Evolutionary conservation across 352 stramenopile genomes (phyloP).

Genomic region (Pythium biforme): DNA sequence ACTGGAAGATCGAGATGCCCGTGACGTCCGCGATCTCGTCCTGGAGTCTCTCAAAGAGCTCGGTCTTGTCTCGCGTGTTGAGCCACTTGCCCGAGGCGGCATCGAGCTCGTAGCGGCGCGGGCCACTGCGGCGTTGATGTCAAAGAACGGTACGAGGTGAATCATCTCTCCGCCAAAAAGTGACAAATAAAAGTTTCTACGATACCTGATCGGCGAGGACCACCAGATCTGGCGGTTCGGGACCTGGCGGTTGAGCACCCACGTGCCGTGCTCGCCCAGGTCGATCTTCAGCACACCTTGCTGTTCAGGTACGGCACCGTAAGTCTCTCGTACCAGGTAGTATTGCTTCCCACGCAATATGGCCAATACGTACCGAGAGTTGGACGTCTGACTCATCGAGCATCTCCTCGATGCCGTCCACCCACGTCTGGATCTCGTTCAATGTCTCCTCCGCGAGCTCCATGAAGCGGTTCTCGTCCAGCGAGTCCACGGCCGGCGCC

Average conservation of each 20-base stretch:
- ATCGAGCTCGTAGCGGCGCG: slow-evolving; percentile 90
- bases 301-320: no score
- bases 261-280: slow-evolving; percentile 92
- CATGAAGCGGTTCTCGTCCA: slow-evolving; percentile 80
- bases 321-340: no score
- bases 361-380: slow-evolving; percentile 59
- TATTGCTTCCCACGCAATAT: no score
- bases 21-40: slow-evolving; percentile 77
- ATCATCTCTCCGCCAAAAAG: no score
- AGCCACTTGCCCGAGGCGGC: slow-evolving; percentile 62
- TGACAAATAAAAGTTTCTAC: background rate
- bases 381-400: slow-evolving; percentile 82
- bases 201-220: slow-evolving; percentile 93
- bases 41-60: slow-evolving; percentile 71
- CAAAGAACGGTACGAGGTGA: background rate
- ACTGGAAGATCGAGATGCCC: slow-evolving; percentile 80
- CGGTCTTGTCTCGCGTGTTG: slow-evolving; percentile 77
- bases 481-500: slow-evolving; percentile 19
- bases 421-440: slow-evolving; percentile 70
- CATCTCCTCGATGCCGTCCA: slow-evolving; percentile 86
- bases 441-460: slow-evolving; percentile 73
- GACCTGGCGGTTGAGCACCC: slow-evolving; percentile 98
- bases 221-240: slow-evolving; percentile 97
- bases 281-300: slow-evolving; percentile 96
- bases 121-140: slow-evolving; percentile 43